phyloP scores from a whole-genome alignment of 371 early-diverging fungal genomes.

The Actinomortierella wolfii region DNA sequence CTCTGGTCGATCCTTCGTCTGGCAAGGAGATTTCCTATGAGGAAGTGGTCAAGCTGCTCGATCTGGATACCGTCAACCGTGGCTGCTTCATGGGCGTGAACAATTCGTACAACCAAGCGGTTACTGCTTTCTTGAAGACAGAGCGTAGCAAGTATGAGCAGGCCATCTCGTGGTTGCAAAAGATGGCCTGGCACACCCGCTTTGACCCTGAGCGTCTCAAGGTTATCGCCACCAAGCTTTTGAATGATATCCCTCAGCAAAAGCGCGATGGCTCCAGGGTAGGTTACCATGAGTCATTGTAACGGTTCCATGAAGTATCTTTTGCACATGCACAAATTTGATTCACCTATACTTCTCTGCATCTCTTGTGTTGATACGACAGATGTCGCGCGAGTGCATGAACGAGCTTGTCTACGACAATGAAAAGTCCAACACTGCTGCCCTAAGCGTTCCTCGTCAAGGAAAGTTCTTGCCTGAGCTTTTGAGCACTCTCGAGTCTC shows the following conservation, averaged over 20 bases:
- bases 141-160: constrained; percentile 57
- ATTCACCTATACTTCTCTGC: background rate
- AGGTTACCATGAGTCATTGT: constrained; percentile 27
- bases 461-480: constrained; percentile 58
- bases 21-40: constrained; percentile 57
- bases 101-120: constrained; percentile 55
- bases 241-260: constrained; percentile 66
- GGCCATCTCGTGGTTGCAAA: constrained; percentile 64
- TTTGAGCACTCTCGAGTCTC: constrained; percentile 53
- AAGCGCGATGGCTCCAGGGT: constrained; percentile 68
- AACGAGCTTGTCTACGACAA: constrained; percentile 54
- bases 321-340: background rate
- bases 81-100: constrained; percentile 54
- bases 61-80: constrained; percentile 63
- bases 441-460: constrained; percentile 58
- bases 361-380: constrained; percentile 5
- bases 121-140: constrained; percentile 55
- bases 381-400: constrained; percentile 63
- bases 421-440: constrained; percentile 56
- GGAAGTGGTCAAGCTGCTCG: constrained; percentile 61
- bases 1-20: constrained; percentile 50
- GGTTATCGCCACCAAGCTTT: constrained; percentile 59
- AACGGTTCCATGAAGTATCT: background rate
- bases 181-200: constrained; percentile 65
- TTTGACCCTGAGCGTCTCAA: constrained; percentile 65